Evolutionary conservation across 2,329 filamentous ascomycete genomes (phyloP), one percentile per base, ranked within the genome.

Genomic region (Colletotrichum echinochloae): DNA sequence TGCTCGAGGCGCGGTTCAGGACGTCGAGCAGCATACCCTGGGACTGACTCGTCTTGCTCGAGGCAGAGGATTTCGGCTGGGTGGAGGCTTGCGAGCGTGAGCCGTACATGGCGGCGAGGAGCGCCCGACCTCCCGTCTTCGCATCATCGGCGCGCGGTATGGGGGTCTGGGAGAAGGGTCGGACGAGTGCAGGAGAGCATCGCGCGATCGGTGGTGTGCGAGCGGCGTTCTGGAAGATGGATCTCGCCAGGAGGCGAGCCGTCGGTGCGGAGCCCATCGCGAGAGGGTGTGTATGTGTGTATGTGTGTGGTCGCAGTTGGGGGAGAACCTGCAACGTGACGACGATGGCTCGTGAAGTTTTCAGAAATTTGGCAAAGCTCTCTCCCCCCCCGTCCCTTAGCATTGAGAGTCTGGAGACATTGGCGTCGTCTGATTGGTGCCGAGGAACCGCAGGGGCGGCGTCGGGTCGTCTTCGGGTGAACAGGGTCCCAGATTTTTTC

Each of bases 201-300:
- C 72, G 41, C 51, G 66, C 16, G 41, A 65, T 41, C 66, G 63
- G 60, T 70, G 73, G 57, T 73, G 66, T 66, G 65, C 74, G 70
- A 70, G 78, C 63, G 74, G 48, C 28, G 33, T 61, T 70, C 72
- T 75, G 79, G 51, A 80, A 77, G 70, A 82, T 74, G 57, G 81
- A 76, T 72, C 80, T 82, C 75, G 81, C 83, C 78, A 83, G 74
- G 48, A 83, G 78, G 79, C 84, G 81, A 75, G 78, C 81, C 74
- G 79, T 77, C 60, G 83, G 78, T 75, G 82, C 76, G 62, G 80
- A 82, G 71, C 81, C 85, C 85, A 87, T 87, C 62, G 39, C 18
- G 54, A 11, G 41, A 41, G 20, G 18, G 37, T 39, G 4, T 39
- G 16, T 75, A 79, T 74, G 75, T 73, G 63, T 81, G n/a, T n/a